Base-by-base conservation (phyloP, 1,284 basidiomycete genomes). In the Ganoderma lucidum region DNA sequence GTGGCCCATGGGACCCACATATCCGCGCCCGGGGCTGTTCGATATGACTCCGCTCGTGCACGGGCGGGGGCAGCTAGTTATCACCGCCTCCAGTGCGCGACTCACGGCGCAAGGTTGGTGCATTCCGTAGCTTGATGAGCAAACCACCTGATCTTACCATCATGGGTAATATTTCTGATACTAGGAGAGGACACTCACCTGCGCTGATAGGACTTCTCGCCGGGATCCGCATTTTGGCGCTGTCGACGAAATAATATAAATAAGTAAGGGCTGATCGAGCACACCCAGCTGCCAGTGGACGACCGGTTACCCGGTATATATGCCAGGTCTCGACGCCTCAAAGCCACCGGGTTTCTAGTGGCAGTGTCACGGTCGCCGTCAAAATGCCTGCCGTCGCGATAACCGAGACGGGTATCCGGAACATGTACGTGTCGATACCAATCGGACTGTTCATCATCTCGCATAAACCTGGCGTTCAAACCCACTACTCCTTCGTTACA, bases 1-100 rank as follows among this genome's bases (percentile, higher is more conserved):
- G n/a, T n/a, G n/a, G n/a, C n/a, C n/a, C n/a, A n/a, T 48, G 45
- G 45, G 45, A 48, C 19, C 45, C 45, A 48, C n/a, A 48, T 48
- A 48, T 48, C 45, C 9, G 45, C 45, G 19, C 45, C 45, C n/a
- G 45, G n/a, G 45, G 45, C 45, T 48, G 45, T 48, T n/a, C 45
- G 4, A 14, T 12, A 9, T 5, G 45, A 48, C 45, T 48, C 45
- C 45, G n/a, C 45, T n/a, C 19, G 45, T 45, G 15, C 9, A 15
- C 15, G 17, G 19, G 45, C 19, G 1, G 19, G n/a, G 6, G 45
- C 45, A 48, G 45, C 45, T 17, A 9, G 45, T 0, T 48, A 48
- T 23, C 45, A 48, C n/a, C 45, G 45, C 44, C 3, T 45, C 44
- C 2, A 44, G 42, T n/a, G 44, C 44, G 2, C 19, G 19, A 45